phyloP scores from a whole-genome alignment of 768 basidiomycete genomes.

The Xerocomellus chrysenteron region DNA sequence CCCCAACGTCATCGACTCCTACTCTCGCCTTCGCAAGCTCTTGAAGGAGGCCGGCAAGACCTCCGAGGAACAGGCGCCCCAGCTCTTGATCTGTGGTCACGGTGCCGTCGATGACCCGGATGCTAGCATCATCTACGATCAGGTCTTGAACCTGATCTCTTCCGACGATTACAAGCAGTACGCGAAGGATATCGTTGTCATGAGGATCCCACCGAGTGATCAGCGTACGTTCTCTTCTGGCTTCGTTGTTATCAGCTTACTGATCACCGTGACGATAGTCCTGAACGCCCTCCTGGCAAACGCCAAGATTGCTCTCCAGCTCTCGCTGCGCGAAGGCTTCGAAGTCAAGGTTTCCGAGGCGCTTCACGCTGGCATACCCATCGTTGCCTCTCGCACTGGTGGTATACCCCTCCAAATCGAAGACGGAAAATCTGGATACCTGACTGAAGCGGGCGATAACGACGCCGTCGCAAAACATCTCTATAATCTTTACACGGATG shows the following conservation, averaged over 20 bases:
- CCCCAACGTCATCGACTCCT: constrained; percentile 83
- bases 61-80: constrained; percentile 57
- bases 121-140: constrained; percentile 88
- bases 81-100: constrained; percentile 84
- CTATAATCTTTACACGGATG: constrained; percentile 75
- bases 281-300: constrained; percentile 89
- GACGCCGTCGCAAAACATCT: constrained; percentile 72
- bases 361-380: constrained; percentile 85
- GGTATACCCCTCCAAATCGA: constrained; percentile 93
- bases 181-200: constrained; percentile 67
- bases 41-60: constrained; percentile 47
- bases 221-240: constrained; percentile 53
- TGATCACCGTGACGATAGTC: constrained; percentile 41
- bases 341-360: constrained; percentile 97
- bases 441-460: constrained; percentile 78
- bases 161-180: constrained; percentile 52
- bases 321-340: constrained; percentile 93
- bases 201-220: constrained; percentile 80
- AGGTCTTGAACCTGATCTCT: constrained; percentile 61
- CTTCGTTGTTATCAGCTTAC: background rate
- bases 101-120: constrained; percentile 95
- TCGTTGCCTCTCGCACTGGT: constrained; percentile 82
- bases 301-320: constrained; percentile 84
- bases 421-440: constrained; percentile 84
- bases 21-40: constrained; percentile 74